Base-by-base conservation (phyloP, 2,329 filamentous ascomycete genomes). In the Fusarium miscanthi region DNA sequence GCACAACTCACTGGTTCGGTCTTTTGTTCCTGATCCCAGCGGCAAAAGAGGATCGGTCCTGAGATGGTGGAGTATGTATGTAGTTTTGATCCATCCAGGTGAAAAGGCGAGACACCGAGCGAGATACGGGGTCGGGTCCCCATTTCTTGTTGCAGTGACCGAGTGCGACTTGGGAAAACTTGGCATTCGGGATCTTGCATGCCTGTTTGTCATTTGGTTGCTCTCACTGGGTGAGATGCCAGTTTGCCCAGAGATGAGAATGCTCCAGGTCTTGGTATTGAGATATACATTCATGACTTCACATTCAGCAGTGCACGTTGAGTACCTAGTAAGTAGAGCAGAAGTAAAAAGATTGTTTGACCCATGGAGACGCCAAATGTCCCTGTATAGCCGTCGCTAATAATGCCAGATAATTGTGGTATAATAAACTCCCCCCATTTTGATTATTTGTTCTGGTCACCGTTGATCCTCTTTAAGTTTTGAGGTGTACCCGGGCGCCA, bases 361-460 rank as follows among this genome's bases (percentile, higher is more conserved):
- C 77, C 77, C 64, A 67, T 76, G 27, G 64, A 66, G 72, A 68
- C 66, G 52, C 71, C 64, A 66, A 62, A 59, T 63, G 65, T 58
- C 69, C 59, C 64, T 23, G 46, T 59, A 64, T 69, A 69, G 61
- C 72, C 65, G 61, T 77, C 75, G 75, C 75, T 77, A 75, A 77
- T 77, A 75, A 77, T 74, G 65, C 69, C 63, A 63, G 31, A 76
- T 73, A 49, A 64, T 66, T 42, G 62, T 72, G 57, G 52, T 73
- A 74, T 70, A 69, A 70, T 62, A 63, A 63, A 66, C 53, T 66
- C 61, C 59, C 53, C 62, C 72, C 60, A 37, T 73, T 63, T 66
- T 56, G 33, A 52, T 35, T 35, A 11, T 42, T 60, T 49, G 40
- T 21, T 48, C 51, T 45, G 52, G 51, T 38, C 64, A 49, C 53